Evolutionary conservation across 345 rosid species (phyloP).

Genomic region (Anastatica hierochuntica): DNA sequence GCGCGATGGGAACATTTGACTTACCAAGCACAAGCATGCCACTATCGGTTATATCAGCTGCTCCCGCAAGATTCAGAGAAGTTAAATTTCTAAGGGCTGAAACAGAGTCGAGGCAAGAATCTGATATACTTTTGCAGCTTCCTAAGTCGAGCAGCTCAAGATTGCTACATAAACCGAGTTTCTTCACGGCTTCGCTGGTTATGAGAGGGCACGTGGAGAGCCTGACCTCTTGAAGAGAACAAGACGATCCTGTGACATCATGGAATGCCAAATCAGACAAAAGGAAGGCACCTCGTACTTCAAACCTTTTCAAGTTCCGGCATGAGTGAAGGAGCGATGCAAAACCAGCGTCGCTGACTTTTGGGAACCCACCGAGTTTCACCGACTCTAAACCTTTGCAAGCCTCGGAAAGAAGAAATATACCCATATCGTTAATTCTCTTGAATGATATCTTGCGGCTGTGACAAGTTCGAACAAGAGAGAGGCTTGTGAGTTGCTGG

Average conservation of each 20-base stretch:
- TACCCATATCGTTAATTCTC: slow-evolving; percentile 64
- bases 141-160: slow-evolving; percentile 53
- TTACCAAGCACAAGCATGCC: slow-evolving; percentile 42
- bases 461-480: slow-evolving; percentile 40
- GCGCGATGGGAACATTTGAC: slow-evolving; percentile 36
- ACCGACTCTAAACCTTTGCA: slow-evolving; percentile 47
- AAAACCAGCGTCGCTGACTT: slow-evolving; percentile 68
- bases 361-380: slow-evolving; percentile 48
- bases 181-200: slow-evolving; percentile 68
- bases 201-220: slow-evolving; percentile 44
- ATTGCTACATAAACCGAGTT: slow-evolving; percentile 34
- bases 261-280: slow-evolving; percentile 66
- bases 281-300: slow-evolving; percentile 40
- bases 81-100: slow-evolving; percentile 39
- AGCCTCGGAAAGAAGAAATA: slow-evolving; percentile 52
- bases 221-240: slow-evolving; percentile 48
- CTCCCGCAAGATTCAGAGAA: slow-evolving; percentile 45
- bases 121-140: slow-evolving; percentile 56
- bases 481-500: slow-evolving; percentile 35
- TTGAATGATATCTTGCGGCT: slow-evolving; percentile 42
- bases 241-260: slow-evolving; percentile 37
- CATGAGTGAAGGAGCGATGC: slow-evolving; percentile 54
- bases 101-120: slow-evolving; percentile 41
- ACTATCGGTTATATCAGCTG: slow-evolving; percentile 55
- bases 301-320: slow-evolving; percentile 43